These are phyloP conservation scores for Secale cereale DNA, from an alignment of 176 grass and related monocot species.

Conservation along the genomic window DNA sequence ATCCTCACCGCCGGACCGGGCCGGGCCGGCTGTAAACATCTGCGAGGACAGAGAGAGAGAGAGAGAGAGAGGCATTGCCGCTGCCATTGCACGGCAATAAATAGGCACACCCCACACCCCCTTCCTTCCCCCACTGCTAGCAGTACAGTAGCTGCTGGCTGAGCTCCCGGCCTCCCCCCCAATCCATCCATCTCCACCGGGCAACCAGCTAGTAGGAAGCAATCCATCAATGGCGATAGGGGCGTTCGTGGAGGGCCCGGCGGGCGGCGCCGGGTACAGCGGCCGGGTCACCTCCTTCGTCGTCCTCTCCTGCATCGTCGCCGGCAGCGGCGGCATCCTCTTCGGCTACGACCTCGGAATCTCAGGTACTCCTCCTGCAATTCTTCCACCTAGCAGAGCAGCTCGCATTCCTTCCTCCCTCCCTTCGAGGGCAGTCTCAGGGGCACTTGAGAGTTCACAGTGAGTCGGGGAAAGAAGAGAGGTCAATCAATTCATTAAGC, in stretches of 20 bases:
- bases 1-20: not conserved
- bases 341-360: slow-evolving; percentile 98
- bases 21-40: not conserved
- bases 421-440: too few relatives aligned
- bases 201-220: fast-evolving
- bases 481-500: too few relatives aligned
- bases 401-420: not conserved
- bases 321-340: slow-evolving; percentile 91
- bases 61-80: too few relatives aligned
- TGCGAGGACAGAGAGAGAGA: too few relatives aligned
- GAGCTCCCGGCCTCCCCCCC: too few relatives aligned
- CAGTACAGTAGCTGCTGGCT: too few relatives aligned
- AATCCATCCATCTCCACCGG: too few relatives aligned
- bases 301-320: slow-evolving; percentile 78
- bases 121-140: not conserved
- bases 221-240: slow-evolving; percentile 43
- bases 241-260: slow-evolving; percentile 27
- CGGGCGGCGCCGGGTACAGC: slow-evolving; percentile 52
- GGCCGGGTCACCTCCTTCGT: slow-evolving; percentile 75
- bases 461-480: too few relatives aligned
- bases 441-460: too few relatives aligned
- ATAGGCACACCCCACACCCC: not conserved
- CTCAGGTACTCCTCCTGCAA: slow-evolving; percentile 36
- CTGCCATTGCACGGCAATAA: not conserved
- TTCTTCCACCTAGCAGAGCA: too few relatives aligned